Conservation (phyloP, 1,284 basidiomycete species). For the Rhodotorula sp. region DNA sequence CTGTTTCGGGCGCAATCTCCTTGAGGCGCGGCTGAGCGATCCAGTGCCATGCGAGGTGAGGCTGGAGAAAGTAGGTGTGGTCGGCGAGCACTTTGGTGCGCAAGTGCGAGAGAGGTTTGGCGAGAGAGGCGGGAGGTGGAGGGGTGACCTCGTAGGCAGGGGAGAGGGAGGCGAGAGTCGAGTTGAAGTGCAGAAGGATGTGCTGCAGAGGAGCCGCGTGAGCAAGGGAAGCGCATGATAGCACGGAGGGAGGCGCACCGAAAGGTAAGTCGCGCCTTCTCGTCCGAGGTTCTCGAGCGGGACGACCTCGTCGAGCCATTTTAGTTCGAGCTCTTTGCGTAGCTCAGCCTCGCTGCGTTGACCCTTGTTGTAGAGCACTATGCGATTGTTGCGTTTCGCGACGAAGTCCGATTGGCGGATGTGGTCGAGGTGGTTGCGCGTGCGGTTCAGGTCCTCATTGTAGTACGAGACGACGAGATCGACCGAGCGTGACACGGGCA, state of each 20-base stretch:
- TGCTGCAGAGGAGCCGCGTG: slow-evolving; percentile 13
- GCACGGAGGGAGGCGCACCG: slow-evolving; percentile 12
- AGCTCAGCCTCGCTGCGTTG: slow-evolving; percentile 9
- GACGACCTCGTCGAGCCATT: slow-evolving; percentile 33
- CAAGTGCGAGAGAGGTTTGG: neutral
- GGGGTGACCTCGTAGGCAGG: neutral
- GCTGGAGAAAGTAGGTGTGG: slow-evolving; percentile 51
- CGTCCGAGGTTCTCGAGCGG: slow-evolving; percentile 40
- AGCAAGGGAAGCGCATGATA: too few relatives aligned
- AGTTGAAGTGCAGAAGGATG: slow-evolving; percentile 38
- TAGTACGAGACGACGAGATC: slow-evolving; percentile 41
- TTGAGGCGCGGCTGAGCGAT: slow-evolving; percentile 48
- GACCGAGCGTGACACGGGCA: slow-evolving; percentile 14
- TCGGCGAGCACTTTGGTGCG: slow-evolving; percentile 39
- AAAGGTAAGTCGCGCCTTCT: slow-evolving; percentile 46
- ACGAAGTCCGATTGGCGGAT: slow-evolving; percentile 19
- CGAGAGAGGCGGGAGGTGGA: neutral
- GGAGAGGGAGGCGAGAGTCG: slow-evolving; percentile 11
- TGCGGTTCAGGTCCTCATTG: slow-evolving; percentile 16
- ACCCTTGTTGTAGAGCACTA: slow-evolving; percentile 41
- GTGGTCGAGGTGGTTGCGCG: slow-evolving; percentile 15
- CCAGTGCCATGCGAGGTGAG: slow-evolving; percentile 51
- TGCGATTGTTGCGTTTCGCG: slow-evolving; percentile 1
- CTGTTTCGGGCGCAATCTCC: slow-evolving; percentile 42
- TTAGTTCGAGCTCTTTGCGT: slow-evolving; percentile 14